A percentile compares a stretch with the other conserved stretches of the same genome.
These are phyloP conservation scores for Austroboletus eburneus DNA, from an alignment of 768 basidiomycete genomes.

Conservation along the genomic window DNA sequence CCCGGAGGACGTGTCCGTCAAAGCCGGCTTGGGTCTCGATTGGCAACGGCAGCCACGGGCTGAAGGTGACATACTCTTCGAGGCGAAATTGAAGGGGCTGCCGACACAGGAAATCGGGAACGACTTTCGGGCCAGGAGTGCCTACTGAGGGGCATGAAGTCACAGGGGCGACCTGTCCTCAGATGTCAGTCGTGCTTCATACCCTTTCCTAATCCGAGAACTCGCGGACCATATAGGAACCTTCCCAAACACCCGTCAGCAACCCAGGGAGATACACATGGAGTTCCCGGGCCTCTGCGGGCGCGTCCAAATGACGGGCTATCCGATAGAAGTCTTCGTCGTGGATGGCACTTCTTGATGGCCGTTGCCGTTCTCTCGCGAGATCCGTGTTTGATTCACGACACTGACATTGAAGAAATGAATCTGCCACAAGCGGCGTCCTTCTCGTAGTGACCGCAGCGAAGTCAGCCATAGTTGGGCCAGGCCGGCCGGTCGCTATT, in stretches of 20 bases:
- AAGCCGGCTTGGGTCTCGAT: constrained; percentile 17
- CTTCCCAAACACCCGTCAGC: constrained; percentile 59
- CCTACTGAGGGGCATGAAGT: constrained; percentile 13
- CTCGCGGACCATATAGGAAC: constrained; percentile 49
- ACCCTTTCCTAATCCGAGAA: constrained; percentile 14
- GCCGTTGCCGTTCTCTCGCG: constrained; percentile 29
- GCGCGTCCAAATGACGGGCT: constrained; percentile 13
- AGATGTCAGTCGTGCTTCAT: constrained; percentile 13
- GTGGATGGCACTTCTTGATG: constrained; percentile 31
- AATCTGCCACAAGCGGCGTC: constrained; percentile 51
- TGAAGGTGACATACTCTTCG: constrained; percentile 42
- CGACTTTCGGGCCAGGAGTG: constrained; percentile 5
- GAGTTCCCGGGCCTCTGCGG: constrained; percentile 22
- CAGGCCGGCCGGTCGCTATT: constrained; percentile 39
- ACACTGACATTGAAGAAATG: constrained; percentile 23
- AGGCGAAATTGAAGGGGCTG: constrained; percentile 50
- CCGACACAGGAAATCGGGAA: constrained; percentile 39
- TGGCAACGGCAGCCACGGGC: constrained; percentile 34
- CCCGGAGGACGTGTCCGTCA: constrained; percentile 22
- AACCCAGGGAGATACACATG: constrained; percentile 39
- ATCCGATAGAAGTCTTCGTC: constrained; percentile 39
- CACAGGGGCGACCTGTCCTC: constrained; percentile 26
- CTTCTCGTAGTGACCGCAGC: constrained; percentile 36
- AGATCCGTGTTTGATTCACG: constrained; percentile 31
- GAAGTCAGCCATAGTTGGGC: constrained; percentile 55